phyloP scores from a whole-genome alignment of 345 rosid genomes.

The Eucalyptus caleyi region DNA sequence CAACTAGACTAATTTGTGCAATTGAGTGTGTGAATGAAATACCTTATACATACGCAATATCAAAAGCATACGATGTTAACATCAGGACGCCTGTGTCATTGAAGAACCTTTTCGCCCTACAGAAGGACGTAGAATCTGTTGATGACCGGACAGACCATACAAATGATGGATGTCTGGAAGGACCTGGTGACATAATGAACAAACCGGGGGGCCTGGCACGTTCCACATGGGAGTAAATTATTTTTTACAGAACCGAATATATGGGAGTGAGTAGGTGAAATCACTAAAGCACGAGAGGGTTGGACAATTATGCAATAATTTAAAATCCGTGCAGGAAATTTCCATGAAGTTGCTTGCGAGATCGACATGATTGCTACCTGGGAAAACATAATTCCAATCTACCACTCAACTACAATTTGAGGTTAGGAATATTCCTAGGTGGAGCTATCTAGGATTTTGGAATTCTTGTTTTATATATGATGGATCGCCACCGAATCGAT shows the following conservation, averaged over 20 bases:
- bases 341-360: not conserved
- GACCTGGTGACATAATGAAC: not conserved
- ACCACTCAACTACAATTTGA: not conserved
- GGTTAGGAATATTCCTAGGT: not conserved
- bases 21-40: not conserved
- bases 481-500: not conserved
- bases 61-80: not conserved
- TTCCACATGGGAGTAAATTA: not conserved
- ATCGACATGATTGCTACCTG: not conserved
- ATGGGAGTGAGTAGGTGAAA: not conserved
- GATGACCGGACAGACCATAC: not conserved
- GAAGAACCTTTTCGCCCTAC: not conserved
- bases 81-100: not conserved
- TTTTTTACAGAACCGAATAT: not conserved
- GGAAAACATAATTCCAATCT: not conserved
- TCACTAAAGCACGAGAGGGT: not conserved
- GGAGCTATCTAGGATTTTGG: not conserved
- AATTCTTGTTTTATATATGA: not conserved
- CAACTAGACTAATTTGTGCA: not conserved
- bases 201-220: not conserved
- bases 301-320: not conserved
- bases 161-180: not conserved
- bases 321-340: not conserved
- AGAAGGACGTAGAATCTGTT: not conserved
- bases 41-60: not conserved